A percentile compares a stretch with the other conserved stretches of the same genome.
phyloP scores from a whole-genome alignment of 2,329 filamentous ascomycete genomes.

The Alternaria sp. region DNA sequence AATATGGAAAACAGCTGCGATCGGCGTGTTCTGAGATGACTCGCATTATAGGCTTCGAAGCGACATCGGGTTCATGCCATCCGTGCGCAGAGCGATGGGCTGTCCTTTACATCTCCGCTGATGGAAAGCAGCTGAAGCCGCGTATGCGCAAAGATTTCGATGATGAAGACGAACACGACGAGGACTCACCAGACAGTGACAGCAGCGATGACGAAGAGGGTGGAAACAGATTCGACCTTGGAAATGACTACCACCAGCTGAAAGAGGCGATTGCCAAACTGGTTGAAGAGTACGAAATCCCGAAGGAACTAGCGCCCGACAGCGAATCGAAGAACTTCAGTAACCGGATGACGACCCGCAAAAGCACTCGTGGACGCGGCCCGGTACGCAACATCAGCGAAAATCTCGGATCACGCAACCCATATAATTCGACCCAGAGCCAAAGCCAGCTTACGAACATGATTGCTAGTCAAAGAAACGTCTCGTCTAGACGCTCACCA shows the following conservation, averaged over 20 bases:
- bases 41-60: constrained; percentile 70
- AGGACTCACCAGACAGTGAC: constrained; percentile 63
- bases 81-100: constrained; percentile 86
- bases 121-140: constrained; percentile 73
- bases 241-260: constrained; percentile 81
- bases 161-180: constrained; percentile 69
- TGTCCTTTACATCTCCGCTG: constrained; percentile 77
- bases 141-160: constrained; percentile 77
- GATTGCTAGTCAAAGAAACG: constrained; percentile 50
- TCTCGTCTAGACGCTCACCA: constrained; percentile 48
- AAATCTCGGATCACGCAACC: constrained; percentile 62
- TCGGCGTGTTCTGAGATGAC: constrained; percentile 75
- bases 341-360: constrained; percentile 68
- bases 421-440: constrained; percentile 47
- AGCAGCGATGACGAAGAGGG: constrained; percentile 57
- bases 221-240: constrained; percentile 64
- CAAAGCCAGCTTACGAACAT: constrained; percentile 51
- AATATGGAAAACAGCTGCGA: constrained; percentile 63
- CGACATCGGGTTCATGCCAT: constrained; percentile 72
- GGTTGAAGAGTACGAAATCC: constrained; percentile 83
- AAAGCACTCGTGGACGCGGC: constrained; percentile 42
- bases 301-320: constrained; percentile 69
- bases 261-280: constrained; percentile 82
- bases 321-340: constrained; percentile 71
- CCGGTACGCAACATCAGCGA: constrained; percentile 41